Conservation (phyloP, 176 grass and related monocot genomes). For the Eragrostis nindensis region DNA sequence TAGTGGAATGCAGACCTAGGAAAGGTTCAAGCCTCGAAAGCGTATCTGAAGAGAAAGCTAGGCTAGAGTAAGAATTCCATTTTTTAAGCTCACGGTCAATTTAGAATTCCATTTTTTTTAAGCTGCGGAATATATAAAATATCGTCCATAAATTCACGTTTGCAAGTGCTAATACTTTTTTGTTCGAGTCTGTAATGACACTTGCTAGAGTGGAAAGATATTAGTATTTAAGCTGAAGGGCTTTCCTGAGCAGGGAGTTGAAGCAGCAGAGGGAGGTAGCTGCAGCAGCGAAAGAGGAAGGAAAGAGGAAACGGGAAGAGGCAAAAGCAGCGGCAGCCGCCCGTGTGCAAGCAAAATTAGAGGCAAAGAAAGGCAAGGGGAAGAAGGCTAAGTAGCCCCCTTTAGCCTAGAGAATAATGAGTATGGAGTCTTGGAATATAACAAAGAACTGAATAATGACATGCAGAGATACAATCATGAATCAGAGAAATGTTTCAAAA, state of each 20-base stretch:
- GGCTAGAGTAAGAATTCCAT: slow-evolving; percentile 80
- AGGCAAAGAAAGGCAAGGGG: slow-evolving; percentile 68
- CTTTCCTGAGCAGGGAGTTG: slow-evolving; percentile 48
- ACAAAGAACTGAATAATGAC: not conserved
- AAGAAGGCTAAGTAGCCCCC: slow-evolving; percentile 63
- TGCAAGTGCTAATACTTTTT: slow-evolving; percentile 21
- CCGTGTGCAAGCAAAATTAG: slow-evolving; percentile 67
- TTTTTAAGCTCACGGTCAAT: no score
- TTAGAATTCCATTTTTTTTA: no score
- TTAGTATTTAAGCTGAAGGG: no score
- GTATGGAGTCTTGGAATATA: not conserved
- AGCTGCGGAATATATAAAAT: no score
- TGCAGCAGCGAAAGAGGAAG: slow-evolving; percentile 62
- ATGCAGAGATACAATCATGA: not conserved
- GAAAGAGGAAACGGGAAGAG: slow-evolving; percentile 70
- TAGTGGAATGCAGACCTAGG: slow-evolving; percentile 66
- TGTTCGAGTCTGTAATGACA: not conserved
- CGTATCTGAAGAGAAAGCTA: slow-evolving; percentile 63
- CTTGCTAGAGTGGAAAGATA: slow-evolving; percentile 16
- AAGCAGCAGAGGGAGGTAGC: slow-evolving; percentile 58
- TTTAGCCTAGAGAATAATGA: not conserved
- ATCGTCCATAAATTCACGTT: no score
- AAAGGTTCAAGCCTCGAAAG: slow-evolving; percentile 55
- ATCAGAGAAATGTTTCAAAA: no score
- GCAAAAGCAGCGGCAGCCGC: slow-evolving; percentile 63